Conservation (phyloP, 1,284 basidiomycete genomes). For the Coniferiporia sulphurascens region DNA sequence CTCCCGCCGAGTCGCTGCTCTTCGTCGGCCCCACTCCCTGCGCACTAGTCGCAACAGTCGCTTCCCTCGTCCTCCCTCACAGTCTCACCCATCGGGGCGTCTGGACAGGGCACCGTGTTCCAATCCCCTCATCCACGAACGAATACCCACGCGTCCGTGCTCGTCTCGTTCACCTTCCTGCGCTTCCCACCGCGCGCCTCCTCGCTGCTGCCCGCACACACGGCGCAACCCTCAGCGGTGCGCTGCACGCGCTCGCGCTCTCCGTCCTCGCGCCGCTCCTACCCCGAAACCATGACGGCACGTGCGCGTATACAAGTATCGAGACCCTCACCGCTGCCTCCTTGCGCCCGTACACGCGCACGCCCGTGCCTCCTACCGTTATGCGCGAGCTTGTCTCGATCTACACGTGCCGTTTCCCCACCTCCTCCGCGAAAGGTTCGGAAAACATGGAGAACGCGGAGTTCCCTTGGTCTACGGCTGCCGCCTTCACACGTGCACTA, state of each 20-base stretch:
- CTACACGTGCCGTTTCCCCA: constrained; percentile 20
- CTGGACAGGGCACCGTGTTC: constrained; percentile 33
- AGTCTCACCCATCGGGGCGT: constrained; percentile 25
- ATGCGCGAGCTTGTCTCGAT: constrained; percentile 34
- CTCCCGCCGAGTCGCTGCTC: constrained; percentile 30
- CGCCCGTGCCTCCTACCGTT: constrained; percentile 23
- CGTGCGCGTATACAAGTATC: constrained; percentile 25
- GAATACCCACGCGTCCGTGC: constrained; percentile 8
- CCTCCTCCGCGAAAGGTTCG: too few species aligned
- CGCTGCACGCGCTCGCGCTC: constrained; percentile 28
- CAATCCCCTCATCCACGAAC: not conserved
- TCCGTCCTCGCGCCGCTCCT: constrained; percentile 30
- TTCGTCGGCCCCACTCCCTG: constrained; percentile 30
- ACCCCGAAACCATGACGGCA: not conserved
- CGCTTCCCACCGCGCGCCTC: constrained; percentile 25
- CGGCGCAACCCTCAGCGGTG: constrained; percentile 33
- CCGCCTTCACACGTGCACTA: constrained; percentile 22
- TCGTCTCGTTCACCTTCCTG: constrained; percentile 26
- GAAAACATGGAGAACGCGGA: too few species aligned
- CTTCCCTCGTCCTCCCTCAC: constrained; percentile 27
- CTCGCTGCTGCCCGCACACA: constrained; percentile 29
- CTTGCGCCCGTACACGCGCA: constrained; percentile 30
- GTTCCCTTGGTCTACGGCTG: constrained; percentile 26
- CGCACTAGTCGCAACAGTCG: constrained; percentile 24
- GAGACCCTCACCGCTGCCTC: constrained; percentile 31